Evolutionary conservation across 306 rosid species (phyloP), one percentile per base, ranked within the genome.

Genomic region (Quercus berberidifolia): DNA sequence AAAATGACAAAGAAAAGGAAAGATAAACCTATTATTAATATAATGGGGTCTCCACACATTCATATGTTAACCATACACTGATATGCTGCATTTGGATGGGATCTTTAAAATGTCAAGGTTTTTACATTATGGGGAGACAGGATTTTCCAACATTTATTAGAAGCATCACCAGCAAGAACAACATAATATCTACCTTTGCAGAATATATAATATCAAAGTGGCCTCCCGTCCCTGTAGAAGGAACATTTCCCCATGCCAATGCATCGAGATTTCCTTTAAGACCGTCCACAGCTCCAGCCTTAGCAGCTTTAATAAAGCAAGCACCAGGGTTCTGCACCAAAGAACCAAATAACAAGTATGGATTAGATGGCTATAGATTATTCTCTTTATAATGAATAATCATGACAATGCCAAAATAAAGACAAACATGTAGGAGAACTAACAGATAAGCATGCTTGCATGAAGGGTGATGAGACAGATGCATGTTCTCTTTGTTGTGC

Each of bases 401-500:
- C 20, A 64, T 41, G 65, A 68, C 59, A 79, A 55, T 4, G n/a
- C 55, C 55, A 52, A 25, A 15, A 35, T 6, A 26, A 49, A 52
- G 15, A 56, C 3, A 60, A 15, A 79, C 52, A 84, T 83, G 75
- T 43, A 75, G 46, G 85, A 85, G 74, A 85, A 91, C 98, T 89
- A 65, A 95, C 98, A 35, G 99, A 89, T 82, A 95, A 95, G 90
- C 98, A 91, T 15, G 97, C 98, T 87, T 91, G 99, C 86, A 92
- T 87, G 67, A 95, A 93, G 77, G 99, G 98, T 26, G 99, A 82
- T 69, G 87, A 78, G 71, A 86, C 86, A 43, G 88, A 85, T 69
- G 97, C 90, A 77, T 89, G 89, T 52, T 86, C 87, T 78, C 87
- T 85, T 79, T 95, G 98, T 5, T 23, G 86, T 55, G 94, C 69